Evolutionary conservation across 108 stramenopile genomes (phyloP), one percentile per base, ranked within the genome.

Genomic region (Conticribra weissflogii): DNA sequence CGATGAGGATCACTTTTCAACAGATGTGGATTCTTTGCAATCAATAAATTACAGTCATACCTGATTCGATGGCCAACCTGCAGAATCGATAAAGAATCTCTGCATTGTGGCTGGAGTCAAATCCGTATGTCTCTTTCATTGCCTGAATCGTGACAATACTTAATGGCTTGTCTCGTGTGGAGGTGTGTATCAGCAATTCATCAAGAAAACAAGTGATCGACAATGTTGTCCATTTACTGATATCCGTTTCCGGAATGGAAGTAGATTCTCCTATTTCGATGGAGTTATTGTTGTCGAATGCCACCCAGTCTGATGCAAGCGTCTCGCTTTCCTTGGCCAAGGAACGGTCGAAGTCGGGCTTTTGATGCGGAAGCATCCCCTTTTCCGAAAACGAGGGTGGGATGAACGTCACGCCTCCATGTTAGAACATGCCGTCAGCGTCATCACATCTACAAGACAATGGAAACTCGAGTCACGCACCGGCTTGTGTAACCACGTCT

Each of bases 401-500:
- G 12, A 41, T 12, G 36, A 41, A 41, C 36, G 36, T 41, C 36
- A 41, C 12, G 12, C 36, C 5, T 12, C 36, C 36, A 41, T 41
- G 36, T 12, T 12, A 41, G 5, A 41, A 41, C n/a, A n/a, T n/a
- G n/a, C n/a, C n/a, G n/a, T n/a, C n/a, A n/a, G n/a, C n/a, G n/a
- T n/a, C n/a, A n/a, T n/a, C n/a, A n/a, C n/a, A n/a, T n/a, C n/a
- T n/a, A n/a, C n/a, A n/a, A n/a, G n/a, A n/a, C n/a, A n/a, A n/a
- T n/a, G n/a, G n/a, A n/a, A n/a, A n/a, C n/a, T n/a, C n/a, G n/a
- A n/a, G n/a, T n/a, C n/a, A 41, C 36, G 5, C 12, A 41, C 96
- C 14, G 93, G 80, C 27, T 58, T 60, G 64, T 88, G 55, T 24
- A 92, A 83, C 97, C 96, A 96, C 0, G 78, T 72, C 54, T 93